These are phyloP conservation scores for Neurospora sp. DNA, from an alignment of 495 filamentous ascomycete genomes.

Conservation along the genomic window DNA sequence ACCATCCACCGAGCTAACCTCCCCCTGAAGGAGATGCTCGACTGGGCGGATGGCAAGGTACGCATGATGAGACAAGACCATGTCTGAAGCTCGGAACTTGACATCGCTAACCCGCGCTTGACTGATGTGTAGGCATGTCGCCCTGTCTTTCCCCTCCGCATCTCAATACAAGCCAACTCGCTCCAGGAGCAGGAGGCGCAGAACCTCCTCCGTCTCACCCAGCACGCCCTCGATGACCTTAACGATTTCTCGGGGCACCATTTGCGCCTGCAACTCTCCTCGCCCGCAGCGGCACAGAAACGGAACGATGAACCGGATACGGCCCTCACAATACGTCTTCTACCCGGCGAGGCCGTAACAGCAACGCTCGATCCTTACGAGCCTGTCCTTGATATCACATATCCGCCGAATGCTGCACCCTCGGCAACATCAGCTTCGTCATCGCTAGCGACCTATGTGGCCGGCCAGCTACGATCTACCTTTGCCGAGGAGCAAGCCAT, in stretches of 20 bases:
- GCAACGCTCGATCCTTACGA: slow-evolving; percentile 57
- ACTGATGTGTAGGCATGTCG: slow-evolving; percentile 55
- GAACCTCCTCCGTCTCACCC: slow-evolving; percentile 69
- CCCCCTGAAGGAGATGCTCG: slow-evolving; percentile 76
- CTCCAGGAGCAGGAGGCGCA: slow-evolving; percentile 60
- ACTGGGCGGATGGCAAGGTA: slow-evolving; percentile 91
- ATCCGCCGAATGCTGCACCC: slow-evolving; percentile 64
- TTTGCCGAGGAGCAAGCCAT: slow-evolving; percentile 87
- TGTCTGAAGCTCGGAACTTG: not conserved
- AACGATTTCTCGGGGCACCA: slow-evolving; percentile 92
- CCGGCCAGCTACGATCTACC: slow-evolving; percentile 62
- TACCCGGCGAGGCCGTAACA: slow-evolving; percentile 50
- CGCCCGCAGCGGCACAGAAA: slow-evolving; percentile 15
- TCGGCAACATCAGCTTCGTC: slow-evolving; percentile 59
- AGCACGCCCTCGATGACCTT: slow-evolving; percentile 80
- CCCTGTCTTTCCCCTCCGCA: slow-evolving; percentile 76
- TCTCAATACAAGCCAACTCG: slow-evolving; percentile 62
- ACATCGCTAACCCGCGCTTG: not conserved
- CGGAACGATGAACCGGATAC: slow-evolving; percentile 31
- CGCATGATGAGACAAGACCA: slow-evolving; percentile 5
- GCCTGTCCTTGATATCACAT: slow-evolving; percentile 68
- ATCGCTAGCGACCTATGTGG: slow-evolving; percentile 68
- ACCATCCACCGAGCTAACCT: slow-evolving; percentile 81
- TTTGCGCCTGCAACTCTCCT: slow-evolving; percentile 60
- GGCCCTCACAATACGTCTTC: slow-evolving; percentile 60